Evolutionary conservation across 306 rosid genomes (phyloP).

Genomic region (Morella rubra): DNA sequence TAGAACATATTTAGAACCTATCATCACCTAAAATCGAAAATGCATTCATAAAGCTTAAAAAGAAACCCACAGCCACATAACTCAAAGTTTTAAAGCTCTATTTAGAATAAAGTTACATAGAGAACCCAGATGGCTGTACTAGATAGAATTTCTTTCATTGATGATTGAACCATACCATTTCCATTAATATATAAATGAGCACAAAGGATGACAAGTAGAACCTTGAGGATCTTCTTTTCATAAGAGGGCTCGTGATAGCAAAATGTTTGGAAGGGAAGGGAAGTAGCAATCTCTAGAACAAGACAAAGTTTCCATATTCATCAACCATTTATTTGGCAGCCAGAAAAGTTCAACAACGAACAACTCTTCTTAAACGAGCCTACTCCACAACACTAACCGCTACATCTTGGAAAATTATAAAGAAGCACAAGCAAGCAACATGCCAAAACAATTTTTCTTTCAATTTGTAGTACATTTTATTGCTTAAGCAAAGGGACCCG

Average conservation of each 20-base stretch:
- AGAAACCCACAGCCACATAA: no score
- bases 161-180: neutral
- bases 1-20: no score
- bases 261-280: conserved; percentile 6
- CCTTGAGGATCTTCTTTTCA: neutral
- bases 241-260: neutral
- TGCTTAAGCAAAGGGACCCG: conserved; percentile 71
- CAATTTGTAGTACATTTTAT: conserved; percentile 13
- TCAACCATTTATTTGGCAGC: conserved; percentile 41
- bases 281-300: conserved; percentile 22
- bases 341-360: conserved; percentile 34
- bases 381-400: conserved; percentile 24
- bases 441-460: conserved; percentile 24
- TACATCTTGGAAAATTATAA: conserved; percentile 16
- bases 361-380: conserved; percentile 18
- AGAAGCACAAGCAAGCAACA: conserved; percentile 27
- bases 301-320: conserved; percentile 31
- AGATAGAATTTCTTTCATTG: neutral
- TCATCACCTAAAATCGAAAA: no score
- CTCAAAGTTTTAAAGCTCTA: no score
- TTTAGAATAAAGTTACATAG: no score
- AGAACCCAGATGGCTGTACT: no score
- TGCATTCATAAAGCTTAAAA: no score
- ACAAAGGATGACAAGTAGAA: neutral
- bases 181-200: neutral